Evolutionary conservation across 371 early-diverging fungal genomes (phyloP).

Genomic region (Quaeritorhiza haematococci): DNA sequence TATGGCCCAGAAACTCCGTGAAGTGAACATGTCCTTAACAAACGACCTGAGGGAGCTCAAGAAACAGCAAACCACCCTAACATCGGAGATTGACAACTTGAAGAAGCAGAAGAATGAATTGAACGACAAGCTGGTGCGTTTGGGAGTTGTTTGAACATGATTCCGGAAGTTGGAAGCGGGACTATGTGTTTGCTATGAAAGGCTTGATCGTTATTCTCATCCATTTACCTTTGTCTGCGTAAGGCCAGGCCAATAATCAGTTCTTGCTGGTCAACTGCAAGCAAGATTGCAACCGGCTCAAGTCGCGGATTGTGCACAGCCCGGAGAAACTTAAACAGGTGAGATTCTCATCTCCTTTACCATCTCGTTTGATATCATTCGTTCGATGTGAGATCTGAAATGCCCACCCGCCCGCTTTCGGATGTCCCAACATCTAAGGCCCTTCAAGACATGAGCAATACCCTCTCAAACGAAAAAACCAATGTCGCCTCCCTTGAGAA

Average conservation of each 20-base stretch:
- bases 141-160: not conserved
- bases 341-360: no score
- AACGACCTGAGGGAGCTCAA: constrained; percentile 41
- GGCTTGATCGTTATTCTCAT: not conserved
- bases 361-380: no score
- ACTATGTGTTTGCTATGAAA: not conserved
- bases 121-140: constrained; percentile 37
- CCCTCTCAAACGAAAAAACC: constrained; percentile 28
- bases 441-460: constrained; percentile 45
- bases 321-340: constrained; percentile 62
- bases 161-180: constrained; percentile 9
- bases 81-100: constrained; percentile 26
- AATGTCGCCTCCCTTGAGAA: constrained; percentile 36
- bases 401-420: no score
- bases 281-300: constrained; percentile 44
- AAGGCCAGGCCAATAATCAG: constrained; percentile 16
- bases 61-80: constrained; percentile 29
- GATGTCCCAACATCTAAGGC: constrained; percentile 25
- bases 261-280: constrained; percentile 30
- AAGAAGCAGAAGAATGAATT: constrained; percentile 40
- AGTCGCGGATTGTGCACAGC: constrained; percentile 53
- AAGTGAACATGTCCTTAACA: constrained; percentile 22
- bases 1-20: constrained; percentile 18
- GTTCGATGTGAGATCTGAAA: no score
- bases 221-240: not conserved